Evolutionary conservation across 345 rosid species (phyloP).

Genomic region (Salix koriyanagi): DNA sequence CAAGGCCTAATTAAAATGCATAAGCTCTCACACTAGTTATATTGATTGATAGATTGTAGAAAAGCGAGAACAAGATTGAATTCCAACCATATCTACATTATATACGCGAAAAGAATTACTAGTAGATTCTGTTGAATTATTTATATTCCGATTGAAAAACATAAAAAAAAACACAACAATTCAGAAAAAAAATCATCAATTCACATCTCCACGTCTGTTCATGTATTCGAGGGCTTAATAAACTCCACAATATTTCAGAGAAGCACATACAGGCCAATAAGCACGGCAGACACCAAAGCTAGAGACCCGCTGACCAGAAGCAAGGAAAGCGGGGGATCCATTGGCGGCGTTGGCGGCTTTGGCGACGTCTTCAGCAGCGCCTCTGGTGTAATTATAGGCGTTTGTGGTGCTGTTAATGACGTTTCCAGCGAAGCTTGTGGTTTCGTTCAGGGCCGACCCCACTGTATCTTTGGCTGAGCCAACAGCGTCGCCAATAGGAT

Average conservation of each 20-base stretch:
- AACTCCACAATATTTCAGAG: not conserved
- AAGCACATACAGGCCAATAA: not conserved
- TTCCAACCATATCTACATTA: too few species aligned
- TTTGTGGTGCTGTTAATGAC: not conserved
- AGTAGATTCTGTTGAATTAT: too few species aligned
- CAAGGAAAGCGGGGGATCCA: not conserved
- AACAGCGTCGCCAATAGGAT: not conserved
- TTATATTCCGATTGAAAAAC: too few species aligned
- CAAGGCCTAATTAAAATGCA: too few species aligned
- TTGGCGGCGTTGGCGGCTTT: slow-evolving; percentile 5
- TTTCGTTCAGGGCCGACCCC: not conserved
- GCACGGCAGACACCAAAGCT: not conserved
- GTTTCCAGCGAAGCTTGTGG: not conserved
- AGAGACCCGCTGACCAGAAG: not conserved
- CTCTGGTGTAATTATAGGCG: slow-evolving; percentile 6
- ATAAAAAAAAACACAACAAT: not conserved
- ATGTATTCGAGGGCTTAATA: not conserved
- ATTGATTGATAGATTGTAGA: too few species aligned
- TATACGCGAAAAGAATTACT: too few species aligned
- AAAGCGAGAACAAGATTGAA: too few species aligned
- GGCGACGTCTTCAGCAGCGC: not conserved
- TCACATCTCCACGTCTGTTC: not conserved
- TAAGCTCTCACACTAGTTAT: too few species aligned
- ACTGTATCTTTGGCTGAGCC: not conserved
- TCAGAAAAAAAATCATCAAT: too few species aligned